Evolutionary conservation across 306 rosid genomes (phyloP).

Genomic region (Pterocarpus macrocarpus): DNA sequence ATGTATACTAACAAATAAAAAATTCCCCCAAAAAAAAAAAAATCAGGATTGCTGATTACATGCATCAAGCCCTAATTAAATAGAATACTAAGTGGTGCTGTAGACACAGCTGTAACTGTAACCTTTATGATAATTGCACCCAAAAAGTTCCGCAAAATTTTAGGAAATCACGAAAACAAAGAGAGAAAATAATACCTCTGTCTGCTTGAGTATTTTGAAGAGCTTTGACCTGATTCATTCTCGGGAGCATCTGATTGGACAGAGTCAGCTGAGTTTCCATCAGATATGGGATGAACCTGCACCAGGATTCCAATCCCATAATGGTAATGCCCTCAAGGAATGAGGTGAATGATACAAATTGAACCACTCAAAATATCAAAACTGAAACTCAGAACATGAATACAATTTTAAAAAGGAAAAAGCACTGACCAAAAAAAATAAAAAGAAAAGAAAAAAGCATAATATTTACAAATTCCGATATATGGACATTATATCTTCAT

Average conservation of each 20-base stretch:
- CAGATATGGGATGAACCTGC: conserved; percentile 81
- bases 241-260: conserved; percentile 55
- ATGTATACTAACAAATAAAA: conserved; percentile 64
- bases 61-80: conserved; percentile 19
- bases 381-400: conserved; percentile 38
- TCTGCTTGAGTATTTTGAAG: conserved; percentile 63
- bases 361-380: conserved; percentile 17
- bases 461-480: conserved; percentile 4
- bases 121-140: conserved; percentile 38
- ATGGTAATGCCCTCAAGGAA: conserved; percentile 20
- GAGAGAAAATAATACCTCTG: conserved; percentile 62
- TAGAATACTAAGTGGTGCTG: conserved; percentile 20
- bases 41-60: conserved; percentile 45
- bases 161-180: conserved; percentile 30
- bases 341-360: conserved; percentile 17
- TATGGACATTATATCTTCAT: conserved; percentile 4
- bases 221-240: conserved; percentile 64
- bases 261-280: conserved; percentile 63
- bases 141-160: conserved; percentile 1
- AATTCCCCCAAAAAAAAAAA: conserved; percentile 25
- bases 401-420: neutral
- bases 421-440: too few species aligned
- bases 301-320: conserved; percentile 48
- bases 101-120: conserved; percentile 10
- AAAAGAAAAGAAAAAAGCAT: neutral